Percentiles rank a stretch among this genome's conserved stretches.
These are phyloP conservation scores for Carex sylvatica DNA, from an alignment of 202 grass and related monocot genomes.

Conservation along the genomic window DNA sequence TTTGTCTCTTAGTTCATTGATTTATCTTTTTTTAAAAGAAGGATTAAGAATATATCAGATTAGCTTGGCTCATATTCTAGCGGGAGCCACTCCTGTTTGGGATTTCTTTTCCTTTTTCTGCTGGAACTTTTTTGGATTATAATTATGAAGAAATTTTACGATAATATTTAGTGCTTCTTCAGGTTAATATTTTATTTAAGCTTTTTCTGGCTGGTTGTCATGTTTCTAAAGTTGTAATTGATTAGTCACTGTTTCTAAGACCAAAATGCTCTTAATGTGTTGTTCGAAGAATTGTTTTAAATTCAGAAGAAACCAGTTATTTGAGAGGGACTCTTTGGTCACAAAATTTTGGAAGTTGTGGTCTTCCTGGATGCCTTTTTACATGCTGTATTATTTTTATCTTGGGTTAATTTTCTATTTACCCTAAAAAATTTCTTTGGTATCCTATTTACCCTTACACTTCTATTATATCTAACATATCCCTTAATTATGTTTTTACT, in stretches of 20 bases:
- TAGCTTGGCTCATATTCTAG: not conserved
- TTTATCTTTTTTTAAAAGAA: not conserved
- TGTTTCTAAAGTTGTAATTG: not conserved
- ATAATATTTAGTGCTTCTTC: not conserved
- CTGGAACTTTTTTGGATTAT: not conserved
- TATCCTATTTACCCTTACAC: no score
- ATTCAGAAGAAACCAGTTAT: not conserved
- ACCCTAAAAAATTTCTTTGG: no score
- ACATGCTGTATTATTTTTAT: not conserved
- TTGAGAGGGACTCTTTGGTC: not conserved
- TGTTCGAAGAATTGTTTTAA: not conserved
- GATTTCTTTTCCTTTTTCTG: not conserved
- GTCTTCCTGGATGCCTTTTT: not conserved
- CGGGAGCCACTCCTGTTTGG: not conserved
- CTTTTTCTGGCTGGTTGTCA: not conserved
- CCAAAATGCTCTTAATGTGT: not conserved
- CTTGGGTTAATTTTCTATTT: no score
- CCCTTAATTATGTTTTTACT: no score
- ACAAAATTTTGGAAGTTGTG: not conserved
- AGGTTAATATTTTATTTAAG: not conserved
- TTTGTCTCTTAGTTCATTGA: not conserved
- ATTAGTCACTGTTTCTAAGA: not conserved
- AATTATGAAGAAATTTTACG: not conserved
- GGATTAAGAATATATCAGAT: not conserved
- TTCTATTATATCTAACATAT: no score